Conservation (phyloP, 352 stramenopile genomes). For the Phytophthora colocasiae region DNA sequence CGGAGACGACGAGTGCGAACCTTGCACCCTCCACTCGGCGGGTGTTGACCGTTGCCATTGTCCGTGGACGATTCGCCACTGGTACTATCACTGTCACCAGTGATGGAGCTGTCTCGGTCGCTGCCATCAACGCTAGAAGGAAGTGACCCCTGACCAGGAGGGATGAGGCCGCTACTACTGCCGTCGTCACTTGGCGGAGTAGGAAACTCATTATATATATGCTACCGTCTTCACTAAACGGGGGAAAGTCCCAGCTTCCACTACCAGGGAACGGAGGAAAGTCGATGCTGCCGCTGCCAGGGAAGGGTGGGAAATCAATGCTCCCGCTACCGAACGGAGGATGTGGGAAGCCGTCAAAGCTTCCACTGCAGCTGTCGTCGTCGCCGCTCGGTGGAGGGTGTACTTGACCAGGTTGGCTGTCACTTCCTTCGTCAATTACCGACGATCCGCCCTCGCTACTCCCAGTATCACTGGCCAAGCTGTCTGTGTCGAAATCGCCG, state of each 20-base stretch:
- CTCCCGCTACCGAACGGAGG: too few relatives aligned
- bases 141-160: not conserved
- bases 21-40: conserved; percentile 13
- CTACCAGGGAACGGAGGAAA: too few relatives aligned
- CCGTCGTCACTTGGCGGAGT: not conserved
- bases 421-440: conserved; percentile 2
- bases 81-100: conserved; percentile 3
- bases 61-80: conserved; percentile 2
- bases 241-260: too few relatives aligned
- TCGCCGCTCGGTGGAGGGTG: not conserved
- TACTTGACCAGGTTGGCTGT: too few relatives aligned
- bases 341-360: not conserved
- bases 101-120: not conserved
- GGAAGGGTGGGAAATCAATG: too few relatives aligned
- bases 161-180: not conserved
- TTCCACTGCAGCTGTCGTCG: conserved; percentile 15
- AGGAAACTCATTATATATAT: conserved; percentile 5
- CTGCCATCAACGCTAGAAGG: conserved; percentile 9
- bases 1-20: conserved; percentile 26
- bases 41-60: not conserved
- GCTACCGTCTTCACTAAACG: not conserved
- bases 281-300: not conserved
- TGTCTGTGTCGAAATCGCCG: conserved; percentile 12
- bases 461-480: not conserved
- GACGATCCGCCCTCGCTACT: conserved; percentile 3